A percentile compares a stretch with the other conserved stretches of the same genome.
phyloP scores from a whole-genome alignment of 352 stramenopile species.

The Globisporangium middletonii region DNA sequence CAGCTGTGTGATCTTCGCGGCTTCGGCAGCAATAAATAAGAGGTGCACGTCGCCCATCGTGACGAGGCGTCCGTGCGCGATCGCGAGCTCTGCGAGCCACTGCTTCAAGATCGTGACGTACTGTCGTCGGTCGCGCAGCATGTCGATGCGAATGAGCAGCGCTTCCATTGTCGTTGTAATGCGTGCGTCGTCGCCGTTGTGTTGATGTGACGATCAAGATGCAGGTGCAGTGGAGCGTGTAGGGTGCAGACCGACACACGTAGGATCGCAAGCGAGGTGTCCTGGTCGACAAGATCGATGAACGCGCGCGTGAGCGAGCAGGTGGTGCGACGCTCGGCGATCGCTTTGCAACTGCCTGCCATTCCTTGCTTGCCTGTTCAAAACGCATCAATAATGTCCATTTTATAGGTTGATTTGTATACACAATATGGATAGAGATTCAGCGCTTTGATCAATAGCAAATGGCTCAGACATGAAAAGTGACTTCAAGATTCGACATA shows the following conservation, averaged over 20 bases:
- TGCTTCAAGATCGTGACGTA: slow-evolving; percentile 54
- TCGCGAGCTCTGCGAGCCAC: slow-evolving; percentile 50
- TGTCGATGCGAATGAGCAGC: slow-evolving; percentile 65
- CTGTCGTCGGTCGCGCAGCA: slow-evolving; percentile 46
- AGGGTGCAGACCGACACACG: too few relatives aligned
- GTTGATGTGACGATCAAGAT: too few relatives aligned
- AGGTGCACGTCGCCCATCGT: slow-evolving; percentile 55
- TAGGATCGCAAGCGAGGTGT: too few relatives aligned
- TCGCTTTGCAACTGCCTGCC: slow-evolving; percentile 11
- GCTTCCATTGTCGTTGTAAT: slow-evolving; percentile 30
- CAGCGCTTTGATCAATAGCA: not conserved
- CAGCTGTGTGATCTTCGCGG: slow-evolving; percentile 33
- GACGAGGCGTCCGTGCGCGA: slow-evolving; percentile 52
- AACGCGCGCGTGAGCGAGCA: too few relatives aligned
- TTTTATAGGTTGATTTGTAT: not conserved
- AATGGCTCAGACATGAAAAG: not conserved
- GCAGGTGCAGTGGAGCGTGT: too few relatives aligned
- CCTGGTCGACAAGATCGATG: too few relatives aligned
- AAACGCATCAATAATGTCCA: not conserved
- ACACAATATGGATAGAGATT: not conserved
- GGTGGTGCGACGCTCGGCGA: not conserved
- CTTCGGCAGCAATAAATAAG: slow-evolving; percentile 45
- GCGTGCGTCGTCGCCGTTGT: not conserved
- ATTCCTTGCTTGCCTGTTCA: slow-evolving; percentile 9
- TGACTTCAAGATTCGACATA: too few relatives aligned